Evolutionary conservation across 2,329 filamentous ascomycete species (phyloP).

Genomic region (Exophiala sp.): DNA sequence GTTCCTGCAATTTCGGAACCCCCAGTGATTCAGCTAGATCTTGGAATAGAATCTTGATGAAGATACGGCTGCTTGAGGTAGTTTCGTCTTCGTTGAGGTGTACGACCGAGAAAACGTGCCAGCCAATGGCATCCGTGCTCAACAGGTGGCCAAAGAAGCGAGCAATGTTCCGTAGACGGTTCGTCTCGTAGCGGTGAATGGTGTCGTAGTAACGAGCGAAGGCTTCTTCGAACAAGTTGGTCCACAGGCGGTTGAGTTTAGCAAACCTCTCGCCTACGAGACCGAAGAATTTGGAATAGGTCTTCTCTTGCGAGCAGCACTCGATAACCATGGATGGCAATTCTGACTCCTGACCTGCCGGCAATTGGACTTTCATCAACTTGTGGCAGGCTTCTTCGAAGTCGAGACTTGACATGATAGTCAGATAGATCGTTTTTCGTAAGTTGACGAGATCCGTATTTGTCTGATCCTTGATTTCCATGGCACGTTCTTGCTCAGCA

Average conservation of each 20-base stretch:
- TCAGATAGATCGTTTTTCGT: slow-evolving; percentile 91
- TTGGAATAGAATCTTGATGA: slow-evolving; percentile 96
- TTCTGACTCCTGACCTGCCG: slow-evolving; percentile 80
- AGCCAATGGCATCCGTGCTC: slow-evolving; percentile 81
- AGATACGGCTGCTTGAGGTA: slow-evolving; percentile 93
- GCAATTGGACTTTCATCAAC: slow-evolving; percentile 88
- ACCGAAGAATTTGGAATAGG: slow-evolving; percentile 96
- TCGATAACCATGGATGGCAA: slow-evolving; percentile 96
- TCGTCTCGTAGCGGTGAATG: slow-evolving; percentile 95
- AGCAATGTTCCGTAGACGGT: slow-evolving; percentile 89
- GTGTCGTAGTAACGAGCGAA: slow-evolving; percentile 96
- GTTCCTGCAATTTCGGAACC: slow-evolving; percentile 71
- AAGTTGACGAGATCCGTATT: slow-evolving; percentile 95
- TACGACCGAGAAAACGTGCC: slow-evolving; percentile 81
- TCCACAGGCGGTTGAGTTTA: slow-evolving; percentile 94
- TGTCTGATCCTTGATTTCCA: slow-evolving; percentile 97
- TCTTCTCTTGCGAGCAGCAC: slow-evolving; percentile 93
- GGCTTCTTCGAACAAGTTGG: slow-evolving; percentile 81
- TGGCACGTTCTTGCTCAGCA: slow-evolving; percentile 71
- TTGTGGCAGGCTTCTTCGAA: slow-evolving; percentile 98
- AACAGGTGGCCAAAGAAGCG: slow-evolving; percentile 92
- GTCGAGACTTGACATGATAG: slow-evolving; percentile 93
- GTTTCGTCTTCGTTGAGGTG: slow-evolving; percentile 96
- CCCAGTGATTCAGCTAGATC: slow-evolving; percentile 85
- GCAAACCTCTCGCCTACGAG: slow-evolving; percentile 91